Conservation (phyloP, 2,329 filamentous ascomycete species). For the Paraphoma chrysanthemicola region DNA sequence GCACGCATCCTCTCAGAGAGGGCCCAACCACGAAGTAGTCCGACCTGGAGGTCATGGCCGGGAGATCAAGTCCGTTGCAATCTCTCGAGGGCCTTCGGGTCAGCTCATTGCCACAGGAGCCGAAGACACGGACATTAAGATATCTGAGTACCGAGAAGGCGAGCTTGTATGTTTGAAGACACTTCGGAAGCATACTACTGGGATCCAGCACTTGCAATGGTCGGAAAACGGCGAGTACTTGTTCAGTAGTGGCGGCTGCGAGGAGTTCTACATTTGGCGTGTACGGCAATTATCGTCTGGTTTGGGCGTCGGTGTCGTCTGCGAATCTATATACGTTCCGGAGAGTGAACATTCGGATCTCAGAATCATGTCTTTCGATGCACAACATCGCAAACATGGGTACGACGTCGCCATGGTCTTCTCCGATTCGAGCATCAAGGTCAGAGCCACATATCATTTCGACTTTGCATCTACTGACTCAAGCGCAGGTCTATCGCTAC, state of each 20-base stretch:
- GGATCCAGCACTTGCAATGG: conserved; percentile 83
- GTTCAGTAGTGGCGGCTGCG: conserved; percentile 84
- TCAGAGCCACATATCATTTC: conserved; percentile 20
- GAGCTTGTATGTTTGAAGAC: conserved; percentile 63
- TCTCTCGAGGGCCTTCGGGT: conserved; percentile 41
- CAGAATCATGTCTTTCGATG: conserved; percentile 81
- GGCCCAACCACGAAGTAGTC: conserved; percentile 57
- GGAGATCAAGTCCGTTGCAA: conserved; percentile 75
- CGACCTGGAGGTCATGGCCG: conserved; percentile 80
- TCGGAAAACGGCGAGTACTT: conserved; percentile 70
- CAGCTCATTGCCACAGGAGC: conserved; percentile 70
- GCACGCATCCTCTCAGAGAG: conserved; percentile 50
- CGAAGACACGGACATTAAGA: conserved; percentile 76
- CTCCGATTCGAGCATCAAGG: conserved; percentile 81
- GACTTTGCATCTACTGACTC: conserved; percentile 2
- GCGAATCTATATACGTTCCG: conserved; percentile 58
- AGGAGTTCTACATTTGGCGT: conserved; percentile 87
- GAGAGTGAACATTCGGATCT: conserved; percentile 68
- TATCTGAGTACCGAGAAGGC: conserved; percentile 63
- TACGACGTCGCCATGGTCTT: conserved; percentile 75
- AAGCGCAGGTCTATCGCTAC: conserved; percentile 55
- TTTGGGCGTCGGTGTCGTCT: conserved; percentile 60
- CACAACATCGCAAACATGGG: conserved; percentile 37
- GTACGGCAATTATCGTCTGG: conserved; percentile 61
- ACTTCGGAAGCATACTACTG: conserved; percentile 79